Evolutionary conservation across 2,329 filamentous ascomycete species (phyloP), one percentile per base, ranked within the genome.

Genomic region (Claviceps spartinae): DNA sequence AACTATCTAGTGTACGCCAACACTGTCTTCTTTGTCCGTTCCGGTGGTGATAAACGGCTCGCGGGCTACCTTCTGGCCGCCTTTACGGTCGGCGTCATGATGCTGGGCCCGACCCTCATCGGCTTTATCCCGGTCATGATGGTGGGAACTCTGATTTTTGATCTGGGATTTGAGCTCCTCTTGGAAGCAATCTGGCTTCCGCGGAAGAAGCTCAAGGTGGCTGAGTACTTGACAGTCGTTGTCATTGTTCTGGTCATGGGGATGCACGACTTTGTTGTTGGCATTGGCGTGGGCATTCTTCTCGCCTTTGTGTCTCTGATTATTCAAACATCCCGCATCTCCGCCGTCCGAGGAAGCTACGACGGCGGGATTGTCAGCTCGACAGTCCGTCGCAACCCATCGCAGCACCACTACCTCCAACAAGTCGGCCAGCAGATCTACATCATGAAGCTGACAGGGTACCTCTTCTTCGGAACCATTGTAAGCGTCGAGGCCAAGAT

Each of bases 1-100:
- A 98, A 98, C 66, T 98, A 98, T 63, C 78, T 98, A 1, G 93
- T 98, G 0, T 98, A 97, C 62, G 91, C 91, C 54, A 98, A 98
- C 65, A 96, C 89, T 56, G 79, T 95, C n/a, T 82, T 98, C 52
- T 97, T 98, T 67, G 95, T 97, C 64, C 82, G 86, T 26, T 95
- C 89, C 47, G 93, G 93, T 16, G 93, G 91, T 20, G 82, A 94
- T 63, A 90, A 82, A 60, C 83, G 93, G 48, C 71, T 95, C 45
- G 93, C 90, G 8, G 93, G 93, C 3, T 76, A 90, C 26, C 79
- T 96, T 72, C 77, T 98, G 49, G 93, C 93, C 1, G 69, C 76
- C 22, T 79, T 86, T 5, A 98, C 93, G 0, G 81, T 83, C 60
- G 83, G 83, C 2, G 80, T 97, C 43, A 84, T 96, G 79, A 72